phyloP scores from a whole-genome alignment of 768 basidiomycete species.

The Lactifluus rugatus region DNA sequence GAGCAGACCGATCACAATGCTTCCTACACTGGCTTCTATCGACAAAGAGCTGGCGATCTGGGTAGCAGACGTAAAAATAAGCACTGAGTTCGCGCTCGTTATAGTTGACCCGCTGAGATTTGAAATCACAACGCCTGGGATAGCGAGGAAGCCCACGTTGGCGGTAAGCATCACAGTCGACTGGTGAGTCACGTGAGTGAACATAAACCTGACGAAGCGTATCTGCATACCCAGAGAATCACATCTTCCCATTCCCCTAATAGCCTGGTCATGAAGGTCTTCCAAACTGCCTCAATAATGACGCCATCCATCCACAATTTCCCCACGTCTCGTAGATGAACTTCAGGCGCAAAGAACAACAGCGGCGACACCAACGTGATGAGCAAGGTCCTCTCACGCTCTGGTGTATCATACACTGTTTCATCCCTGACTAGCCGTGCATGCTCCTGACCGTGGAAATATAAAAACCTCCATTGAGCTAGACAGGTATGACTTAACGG shows the following conservation, averaged over 20 bases:
- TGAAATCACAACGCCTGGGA: constrained; percentile 23
- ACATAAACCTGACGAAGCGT: neutral
- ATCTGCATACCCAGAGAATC: constrained; percentile 7
- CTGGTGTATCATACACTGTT: neutral
- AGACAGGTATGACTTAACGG: neutral
- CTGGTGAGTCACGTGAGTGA: constrained; percentile 10
- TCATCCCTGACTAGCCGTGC: constrained; percentile 4
- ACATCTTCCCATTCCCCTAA: constrained; percentile 3
- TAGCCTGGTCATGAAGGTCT: constrained; percentile 1
- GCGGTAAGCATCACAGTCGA: constrained; percentile 29
- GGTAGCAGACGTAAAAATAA: constrained; percentile 28
- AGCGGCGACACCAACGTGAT: constrained; percentile 9
- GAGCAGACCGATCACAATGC: constrained; percentile 38
- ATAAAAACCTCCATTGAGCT: constrained; percentile 15
- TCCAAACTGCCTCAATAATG: constrained; percentile 9
- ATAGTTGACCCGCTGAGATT: neutral
- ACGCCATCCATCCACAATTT: constrained; percentile 4
- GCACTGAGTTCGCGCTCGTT: neutral
- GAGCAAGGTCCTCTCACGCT: neutral
- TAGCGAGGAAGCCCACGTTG: constrained; percentile 29
- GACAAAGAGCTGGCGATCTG: constrained; percentile 45
- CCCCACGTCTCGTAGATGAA: constrained; percentile 2
- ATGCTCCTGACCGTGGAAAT: constrained; percentile 9
- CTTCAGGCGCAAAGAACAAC: constrained; percentile 12
- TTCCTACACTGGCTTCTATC: constrained; percentile 36